Percentiles rank a stretch among this genome's conserved stretches.
phyloP scores from a whole-genome alignment of 1,139 yeast genomes.

The Geotrichum citri-aurantii region DNA sequence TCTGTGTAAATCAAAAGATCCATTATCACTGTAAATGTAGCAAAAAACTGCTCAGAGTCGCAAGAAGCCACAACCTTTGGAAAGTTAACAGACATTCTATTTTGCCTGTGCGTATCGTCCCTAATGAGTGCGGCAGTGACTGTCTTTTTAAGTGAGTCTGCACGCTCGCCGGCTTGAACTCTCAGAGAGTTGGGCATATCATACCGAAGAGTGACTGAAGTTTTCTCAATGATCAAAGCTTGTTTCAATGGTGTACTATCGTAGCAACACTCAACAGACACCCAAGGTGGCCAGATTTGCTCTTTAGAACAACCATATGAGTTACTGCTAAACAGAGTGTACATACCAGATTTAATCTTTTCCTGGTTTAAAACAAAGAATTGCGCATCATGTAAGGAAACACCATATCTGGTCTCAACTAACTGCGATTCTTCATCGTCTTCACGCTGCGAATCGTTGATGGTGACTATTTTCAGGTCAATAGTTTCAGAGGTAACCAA shows the following conservation, averaged over 20 bases:
- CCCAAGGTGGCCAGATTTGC: slow-evolving; percentile 76
- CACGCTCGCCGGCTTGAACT: slow-evolving; percentile 28
- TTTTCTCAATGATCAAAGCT: slow-evolving; percentile 56
- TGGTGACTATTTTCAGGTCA: slow-evolving; percentile 57
- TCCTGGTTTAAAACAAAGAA: slow-evolving; percentile 58
- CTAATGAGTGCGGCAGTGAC: slow-evolving; percentile 27
- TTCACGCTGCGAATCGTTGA: slow-evolving; percentile 45
- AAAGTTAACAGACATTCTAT: slow-evolving; percentile 52
- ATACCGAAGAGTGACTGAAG: slow-evolving; percentile 56
- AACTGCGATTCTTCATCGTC: slow-evolving; percentile 48
- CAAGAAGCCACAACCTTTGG: slow-evolving; percentile 66
- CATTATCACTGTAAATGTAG: slow-evolving; percentile 57
- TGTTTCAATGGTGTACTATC: slow-evolving; percentile 52
- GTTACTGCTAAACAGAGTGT: slow-evolving; percentile 39
- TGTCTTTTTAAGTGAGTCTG: slow-evolving; percentile 12
- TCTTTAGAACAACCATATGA: slow-evolving; percentile 39
- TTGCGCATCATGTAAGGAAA: slow-evolving; percentile 61
- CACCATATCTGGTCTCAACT: slow-evolving; percentile 69
- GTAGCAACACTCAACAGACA: slow-evolving; percentile 64
- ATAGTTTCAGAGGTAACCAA: slow-evolving; percentile 66
- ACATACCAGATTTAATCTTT: slow-evolving; percentile 41
- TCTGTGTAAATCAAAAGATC: slow-evolving; percentile 65
- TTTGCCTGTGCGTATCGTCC: slow-evolving; percentile 37
- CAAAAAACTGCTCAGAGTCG: slow-evolving; percentile 67
- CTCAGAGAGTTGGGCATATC: slow-evolving; percentile 65